Evolutionary conservation across 1,139 yeast genomes (phyloP).

Genomic region (Martiniozyma asiatica): DNA sequence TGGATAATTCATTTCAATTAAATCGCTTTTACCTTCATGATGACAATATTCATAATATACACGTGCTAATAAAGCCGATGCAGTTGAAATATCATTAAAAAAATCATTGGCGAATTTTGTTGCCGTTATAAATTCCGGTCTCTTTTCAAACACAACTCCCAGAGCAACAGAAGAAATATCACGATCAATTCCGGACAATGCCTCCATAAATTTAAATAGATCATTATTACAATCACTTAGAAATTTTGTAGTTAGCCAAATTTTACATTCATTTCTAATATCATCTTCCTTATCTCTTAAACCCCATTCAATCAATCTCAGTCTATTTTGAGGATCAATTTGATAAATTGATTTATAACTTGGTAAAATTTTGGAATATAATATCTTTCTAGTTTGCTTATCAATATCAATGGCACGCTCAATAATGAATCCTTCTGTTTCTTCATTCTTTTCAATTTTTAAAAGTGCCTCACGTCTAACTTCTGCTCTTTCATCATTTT

Average conservation of each 20-base stretch:
- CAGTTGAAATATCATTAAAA: conserved; percentile 67
- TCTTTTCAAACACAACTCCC: conserved; percentile 44
- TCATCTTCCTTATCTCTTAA: conserved; percentile 69
- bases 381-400: conserved; percentile 56
- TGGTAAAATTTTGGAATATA: conserved; percentile 58
- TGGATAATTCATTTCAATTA: conserved; percentile 64
- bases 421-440: conserved; percentile 48
- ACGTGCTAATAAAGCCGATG: conserved; percentile 61
- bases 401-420: conserved; percentile 80
- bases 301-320: conserved; percentile 69
- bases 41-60: conserved; percentile 56
- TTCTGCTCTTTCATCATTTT: conserved; percentile 77
- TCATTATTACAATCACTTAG: conserved; percentile 57
- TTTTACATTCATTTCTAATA: conserved; percentile 62
- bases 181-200: conserved; percentile 60
- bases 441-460: conserved; percentile 45
- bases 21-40: conserved; percentile 38
- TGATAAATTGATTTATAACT: conserved; percentile 58
- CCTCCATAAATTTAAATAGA: conserved; percentile 36
- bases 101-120: conserved; percentile 46
- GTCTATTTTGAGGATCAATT: conserved; percentile 50
- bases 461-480: conserved; percentile 78
- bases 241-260: conserved; percentile 67
- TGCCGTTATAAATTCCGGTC: conserved; percentile 49
- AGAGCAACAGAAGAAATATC: conserved; percentile 59